A percentile compares a stretch with the other conserved stretches of the same genome.
Conservation (phyloP, 345 rosid species). For the Anacardium occidentale region DNA sequence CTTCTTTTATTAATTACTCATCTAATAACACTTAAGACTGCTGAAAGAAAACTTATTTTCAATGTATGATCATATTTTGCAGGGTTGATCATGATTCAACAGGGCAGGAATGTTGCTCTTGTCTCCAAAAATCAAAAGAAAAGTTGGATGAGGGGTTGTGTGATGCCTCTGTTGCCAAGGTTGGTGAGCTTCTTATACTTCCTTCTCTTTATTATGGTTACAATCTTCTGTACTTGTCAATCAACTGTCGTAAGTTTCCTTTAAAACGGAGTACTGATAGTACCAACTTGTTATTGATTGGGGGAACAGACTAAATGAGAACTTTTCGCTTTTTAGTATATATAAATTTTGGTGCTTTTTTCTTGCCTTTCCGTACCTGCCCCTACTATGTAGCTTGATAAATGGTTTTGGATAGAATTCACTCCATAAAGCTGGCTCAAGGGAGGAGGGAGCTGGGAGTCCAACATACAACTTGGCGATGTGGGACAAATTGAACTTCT, state of each 20-base stretch:
- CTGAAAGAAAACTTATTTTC: neutral
- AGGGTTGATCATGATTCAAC: conserved; percentile 36
- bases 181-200: conserved; percentile 24
- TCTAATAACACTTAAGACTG: neutral
- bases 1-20: neutral
- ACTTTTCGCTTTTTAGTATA: neutral
- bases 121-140: conserved; percentile 29
- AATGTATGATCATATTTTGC: conserved; percentile 17
- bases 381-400: neutral
- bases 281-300: conserved; percentile 3
- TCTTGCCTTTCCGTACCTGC: neutral
- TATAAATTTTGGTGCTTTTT: neutral
- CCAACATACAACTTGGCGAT: too few species aligned
- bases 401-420: too few species aligned
- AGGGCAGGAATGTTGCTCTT: conserved; percentile 32
- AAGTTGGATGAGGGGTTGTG: conserved; percentile 14
- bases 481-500: too few species aligned
- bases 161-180: conserved; percentile 31
- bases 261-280: conserved; percentile 3
- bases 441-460: too few species aligned
- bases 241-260: neutral
- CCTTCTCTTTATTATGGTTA: neutral
- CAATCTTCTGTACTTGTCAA: neutral
- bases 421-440: too few species aligned
- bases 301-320: neutral